Base-by-base conservation (phyloP, 345 rosid genomes). In the Salix udensis region DNA sequence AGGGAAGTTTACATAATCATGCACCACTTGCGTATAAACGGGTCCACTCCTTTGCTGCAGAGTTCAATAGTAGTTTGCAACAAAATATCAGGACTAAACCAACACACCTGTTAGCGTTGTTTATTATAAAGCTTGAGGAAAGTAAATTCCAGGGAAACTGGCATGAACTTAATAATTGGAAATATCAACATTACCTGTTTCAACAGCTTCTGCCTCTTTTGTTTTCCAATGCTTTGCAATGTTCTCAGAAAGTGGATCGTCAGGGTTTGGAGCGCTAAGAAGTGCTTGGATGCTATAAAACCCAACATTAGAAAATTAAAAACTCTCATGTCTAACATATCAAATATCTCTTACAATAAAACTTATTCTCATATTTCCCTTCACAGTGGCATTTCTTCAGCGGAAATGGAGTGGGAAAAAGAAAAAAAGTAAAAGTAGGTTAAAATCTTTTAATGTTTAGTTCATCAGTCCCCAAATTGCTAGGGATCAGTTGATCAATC, bases 171-270 rank as follows among this genome's bases (percentile, higher is more conserved):
- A n/a, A n/a, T 58, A n/a, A 58, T 7, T 37, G 21, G 34, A 52
- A 46, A 60, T 21, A 72, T 7, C 8, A 44, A 65, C 16, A 50
- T 74, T 80, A 93, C 99, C 99, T 69, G 99, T 96, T 87, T 93
- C 99, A 62, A 96, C 98, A 50, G 99, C 99, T 86, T 96, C 99
- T 9, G 82, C 94, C 83, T 96, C 99, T 60, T 96, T 91, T 12
- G 94, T 84, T 85, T 96, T 96, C 99, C 99, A 93, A 73, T 96
- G 99, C 92, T 96, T 96, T 28, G 99, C 98, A 67, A 93, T 92
- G 87, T 92, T 96, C 90, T 96, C 99, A 1, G 99, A 96, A 11
- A 96, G 92, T 1, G 99, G 99, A 85, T 96, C 98, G 77, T 96
- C 99, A 0, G 99, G 99, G 84, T 96, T 96, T 23, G 99, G 99